phyloP scores from a whole-genome alignment of 768 basidiomycete genomes.

The Tulasnella sp. region DNA sequence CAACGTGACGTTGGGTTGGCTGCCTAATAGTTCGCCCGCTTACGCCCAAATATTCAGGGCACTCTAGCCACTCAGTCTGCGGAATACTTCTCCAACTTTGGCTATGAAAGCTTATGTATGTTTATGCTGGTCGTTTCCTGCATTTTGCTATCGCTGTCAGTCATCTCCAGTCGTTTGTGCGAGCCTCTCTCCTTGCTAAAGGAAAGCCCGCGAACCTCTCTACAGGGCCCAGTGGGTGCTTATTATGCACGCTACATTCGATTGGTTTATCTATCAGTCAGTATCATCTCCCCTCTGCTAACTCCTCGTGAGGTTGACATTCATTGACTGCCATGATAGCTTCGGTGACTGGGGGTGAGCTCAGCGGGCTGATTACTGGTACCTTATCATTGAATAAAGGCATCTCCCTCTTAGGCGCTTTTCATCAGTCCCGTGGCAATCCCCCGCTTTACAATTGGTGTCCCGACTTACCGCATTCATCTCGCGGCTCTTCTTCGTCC shows the following conservation, averaged over 20 bases:
- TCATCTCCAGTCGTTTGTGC: neutral
- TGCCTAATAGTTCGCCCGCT: neutral
- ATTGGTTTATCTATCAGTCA: constrained; percentile 8
- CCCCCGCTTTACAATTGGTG: neutral
- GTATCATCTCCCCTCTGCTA: neutral
- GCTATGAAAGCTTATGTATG: neutral
- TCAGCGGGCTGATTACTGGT: neutral
- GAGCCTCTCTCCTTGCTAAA: neutral
- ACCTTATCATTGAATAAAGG: neutral
- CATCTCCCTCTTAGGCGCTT: neutral
- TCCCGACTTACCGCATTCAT: neutral
- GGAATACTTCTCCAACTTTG: neutral
- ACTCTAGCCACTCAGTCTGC: neutral
- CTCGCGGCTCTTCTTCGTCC: neutral
- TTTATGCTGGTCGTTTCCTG: neutral
- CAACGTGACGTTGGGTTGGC: neutral
- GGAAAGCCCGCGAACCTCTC: neutral
- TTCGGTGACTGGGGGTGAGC: constrained; percentile 13
- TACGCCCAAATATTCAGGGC: neutral
- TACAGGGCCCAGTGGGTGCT: constrained; percentile 1
- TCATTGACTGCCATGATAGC: neutral
- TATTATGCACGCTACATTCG: neutral
- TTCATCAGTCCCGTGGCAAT: neutral
- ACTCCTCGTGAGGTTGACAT: neutral
- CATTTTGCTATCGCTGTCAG: neutral